phyloP scores from a whole-genome alignment of 208 protist species.

The Trypanosoma rangeli region DNA sequence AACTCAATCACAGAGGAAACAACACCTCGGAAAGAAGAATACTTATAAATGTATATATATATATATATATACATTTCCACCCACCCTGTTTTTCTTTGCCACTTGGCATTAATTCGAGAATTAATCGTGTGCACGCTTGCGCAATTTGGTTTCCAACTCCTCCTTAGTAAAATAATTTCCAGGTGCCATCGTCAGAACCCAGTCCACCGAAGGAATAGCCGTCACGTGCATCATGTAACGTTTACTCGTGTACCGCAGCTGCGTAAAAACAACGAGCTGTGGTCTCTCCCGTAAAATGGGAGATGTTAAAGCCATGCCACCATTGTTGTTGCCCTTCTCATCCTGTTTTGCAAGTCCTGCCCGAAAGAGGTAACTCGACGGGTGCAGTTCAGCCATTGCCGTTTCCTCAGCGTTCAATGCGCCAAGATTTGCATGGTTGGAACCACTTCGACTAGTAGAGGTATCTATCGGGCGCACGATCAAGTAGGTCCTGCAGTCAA shows the following conservation, averaged over 20 bases:
- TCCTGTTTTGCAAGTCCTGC: slow-evolving; percentile 29
- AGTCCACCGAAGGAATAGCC: slow-evolving; percentile 62
- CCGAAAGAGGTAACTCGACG: slow-evolving; percentile 74
- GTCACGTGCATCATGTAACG: slow-evolving; percentile 90
- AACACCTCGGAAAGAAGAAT: background rate
- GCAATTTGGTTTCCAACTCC: slow-evolving; percentile 70
- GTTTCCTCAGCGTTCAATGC: slow-evolving; percentile 19
- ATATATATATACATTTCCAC: too few species aligned
- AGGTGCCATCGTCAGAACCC: slow-evolving; percentile 66
- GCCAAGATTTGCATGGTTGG: slow-evolving; percentile 5
- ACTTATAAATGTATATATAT: too few species aligned
- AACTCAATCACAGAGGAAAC: too few species aligned
- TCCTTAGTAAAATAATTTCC: slow-evolving; percentile 82
- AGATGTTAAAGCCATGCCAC: slow-evolving; percentile 6
- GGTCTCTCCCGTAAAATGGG: slow-evolving; percentile 56
- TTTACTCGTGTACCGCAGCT: slow-evolving; percentile 81
- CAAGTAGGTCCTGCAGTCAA: slow-evolving; percentile 69
- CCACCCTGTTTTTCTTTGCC: background rate
- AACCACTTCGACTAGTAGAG: slow-evolving; percentile 11
- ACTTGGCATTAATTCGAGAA: background rate
- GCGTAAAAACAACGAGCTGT: slow-evolving; percentile 78
- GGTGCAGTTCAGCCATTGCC: slow-evolving; percentile 67
- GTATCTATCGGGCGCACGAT: slow-evolving; percentile 81
- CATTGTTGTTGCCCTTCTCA: slow-evolving; percentile 3
- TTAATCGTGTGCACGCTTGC: slow-evolving; percentile 60